Evolutionary conservation across 768 basidiomycete genomes (phyloP).

Genomic region (Trametes cubensis): DNA sequence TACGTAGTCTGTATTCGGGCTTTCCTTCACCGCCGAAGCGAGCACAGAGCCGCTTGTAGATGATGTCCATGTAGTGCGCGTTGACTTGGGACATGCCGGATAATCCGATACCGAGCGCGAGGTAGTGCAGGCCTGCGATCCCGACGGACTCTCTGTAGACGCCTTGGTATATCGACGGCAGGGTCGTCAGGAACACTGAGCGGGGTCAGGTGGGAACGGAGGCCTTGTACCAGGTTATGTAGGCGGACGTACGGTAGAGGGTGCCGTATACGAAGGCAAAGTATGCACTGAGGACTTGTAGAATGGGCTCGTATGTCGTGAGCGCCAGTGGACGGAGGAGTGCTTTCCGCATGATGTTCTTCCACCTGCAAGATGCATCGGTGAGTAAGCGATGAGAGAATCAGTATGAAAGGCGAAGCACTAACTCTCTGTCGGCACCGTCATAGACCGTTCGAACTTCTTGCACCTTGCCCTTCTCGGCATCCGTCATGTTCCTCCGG

Average conservation of each 20-base stretch:
- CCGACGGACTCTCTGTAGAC: conserved; percentile 60
- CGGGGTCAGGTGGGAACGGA: not conserved
- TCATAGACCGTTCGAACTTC: conserved; percentile 51
- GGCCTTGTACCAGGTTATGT: not conserved
- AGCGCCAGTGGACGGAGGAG: conserved; percentile 68
- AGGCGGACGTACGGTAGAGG: conserved; percentile 50
- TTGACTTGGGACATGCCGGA: conserved; percentile 51
- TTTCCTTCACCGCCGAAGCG: conserved; percentile 54
- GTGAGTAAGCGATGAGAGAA: not conserved
- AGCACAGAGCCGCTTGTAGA: conserved; percentile 54
- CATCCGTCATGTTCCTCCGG: conserved; percentile 42
- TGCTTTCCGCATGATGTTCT: conserved; percentile 51
- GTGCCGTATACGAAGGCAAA: conserved; percentile 71
- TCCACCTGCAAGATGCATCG: conserved; percentile 45
- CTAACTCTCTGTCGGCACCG: conserved; percentile 44
- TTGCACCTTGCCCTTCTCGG: conserved; percentile 44
- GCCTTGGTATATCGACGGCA: conserved; percentile 58
- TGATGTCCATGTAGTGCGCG: conserved; percentile 56
- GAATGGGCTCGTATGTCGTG: conserved; percentile 61
- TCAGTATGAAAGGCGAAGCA: not conserved
- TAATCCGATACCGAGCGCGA: conserved; percentile 68
- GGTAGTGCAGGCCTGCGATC: conserved; percentile 68
- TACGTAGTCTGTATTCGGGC: conserved; percentile 58
- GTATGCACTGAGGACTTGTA: conserved; percentile 69
- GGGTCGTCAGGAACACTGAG: conserved; percentile 67